A percentile compares a stretch with the other conserved stretches of the same genome.
phyloP scores from a whole-genome alignment of 768 basidiomycete species.

The Termitomyces sp. region DNA sequence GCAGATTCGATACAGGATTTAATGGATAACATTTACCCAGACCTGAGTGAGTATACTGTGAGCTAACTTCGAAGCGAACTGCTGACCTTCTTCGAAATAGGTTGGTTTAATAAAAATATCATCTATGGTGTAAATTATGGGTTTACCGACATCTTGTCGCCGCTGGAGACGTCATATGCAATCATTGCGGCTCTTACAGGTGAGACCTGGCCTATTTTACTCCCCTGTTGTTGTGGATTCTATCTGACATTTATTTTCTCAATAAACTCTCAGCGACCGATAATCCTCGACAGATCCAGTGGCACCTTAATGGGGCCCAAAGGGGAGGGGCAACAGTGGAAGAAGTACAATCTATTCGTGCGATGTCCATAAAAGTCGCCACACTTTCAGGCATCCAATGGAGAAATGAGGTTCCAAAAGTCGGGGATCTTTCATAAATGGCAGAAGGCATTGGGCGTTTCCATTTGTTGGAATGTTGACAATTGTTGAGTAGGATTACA shows the following conservation, averaged over 20 bases:
- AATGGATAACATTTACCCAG: conserved; percentile 51
- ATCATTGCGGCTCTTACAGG: conserved; percentile 53
- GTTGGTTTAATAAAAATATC: conserved; percentile 46
- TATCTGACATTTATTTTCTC: too few relatives aligned
- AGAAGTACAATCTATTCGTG: conserved; percentile 49
- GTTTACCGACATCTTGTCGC: conserved; percentile 38
- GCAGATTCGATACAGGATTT: conserved; percentile 41
- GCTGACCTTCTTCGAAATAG: conserved; percentile 26
- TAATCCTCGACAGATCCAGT: conserved; percentile 54
- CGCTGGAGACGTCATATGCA: conserved; percentile 53
- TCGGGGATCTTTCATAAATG: conserved; percentile 13
- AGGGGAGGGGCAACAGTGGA: conserved; percentile 50
- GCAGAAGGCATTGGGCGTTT: background rate
- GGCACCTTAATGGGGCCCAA: conserved; percentile 57
- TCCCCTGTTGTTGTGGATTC: too few relatives aligned
- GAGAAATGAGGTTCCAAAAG: conserved; percentile 48
- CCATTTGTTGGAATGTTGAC: too few relatives aligned
- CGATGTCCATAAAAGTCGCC: conserved; percentile 50
- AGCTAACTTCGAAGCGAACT: background rate
- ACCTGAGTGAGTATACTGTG: conserved; percentile 45
- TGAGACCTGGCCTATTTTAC: too few relatives aligned
- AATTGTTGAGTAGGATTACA: too few relatives aligned
- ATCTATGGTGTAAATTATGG: conserved; percentile 56
- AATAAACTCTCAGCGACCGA: conserved; percentile 32
- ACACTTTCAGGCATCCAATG: conserved; percentile 43